Base-by-base conservation (phyloP, 768 basidiomycete genomes). In the Suillus luteus region DNA sequence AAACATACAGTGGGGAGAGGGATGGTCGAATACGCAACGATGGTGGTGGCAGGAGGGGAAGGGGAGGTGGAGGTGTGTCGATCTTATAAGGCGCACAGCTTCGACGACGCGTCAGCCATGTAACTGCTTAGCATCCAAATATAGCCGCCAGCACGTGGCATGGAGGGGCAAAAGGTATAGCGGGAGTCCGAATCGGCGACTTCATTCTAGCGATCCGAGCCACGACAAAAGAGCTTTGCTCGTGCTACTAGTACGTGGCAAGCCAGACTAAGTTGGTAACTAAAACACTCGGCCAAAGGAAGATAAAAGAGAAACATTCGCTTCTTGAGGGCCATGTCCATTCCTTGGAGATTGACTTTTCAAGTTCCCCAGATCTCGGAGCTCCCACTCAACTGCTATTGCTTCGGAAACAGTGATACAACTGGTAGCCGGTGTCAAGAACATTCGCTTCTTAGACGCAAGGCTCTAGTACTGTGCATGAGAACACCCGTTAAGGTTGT, bases 81-180 rank as follows among this genome's bases (percentile, higher is more conserved):
- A 61, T 65, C 65, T 71, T 75, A 73, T 69, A 76, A 66, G 66
- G 65, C 22, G 59, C 72, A 74, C 72, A 70, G 73, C 72, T 63
- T 61, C 64, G 55, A 61, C 62, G 75, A 74, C 74, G 73, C 75
- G 75, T 74, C 74, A 74, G 66, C 74, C 68, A 58, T 58, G 57
- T 43, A 57, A 40, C 55, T 49, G 59, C 60, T 60, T 33, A 57
- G 60, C 57, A 38, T 40, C 57, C 57, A 19, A 31, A 58, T 41
- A 58, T 58, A 58, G 40, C 11, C 27, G 24, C 38, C 24, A 57
- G 57, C 57, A 58, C 57, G 57, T 58, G 57, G 40, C 57, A 17
- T 11, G 24, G 27, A 54, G 19, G 31, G 33, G 19, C 5, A n/a
- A 54, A 17, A 52, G 17, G 17, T 19, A 19, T 33, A 19, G 31